Percentiles rank a stretch among this genome's conserved stretches.
Conservation (phyloP, 2,329 filamentous ascomycete species). For the Rutstroemia sp. region DNA sequence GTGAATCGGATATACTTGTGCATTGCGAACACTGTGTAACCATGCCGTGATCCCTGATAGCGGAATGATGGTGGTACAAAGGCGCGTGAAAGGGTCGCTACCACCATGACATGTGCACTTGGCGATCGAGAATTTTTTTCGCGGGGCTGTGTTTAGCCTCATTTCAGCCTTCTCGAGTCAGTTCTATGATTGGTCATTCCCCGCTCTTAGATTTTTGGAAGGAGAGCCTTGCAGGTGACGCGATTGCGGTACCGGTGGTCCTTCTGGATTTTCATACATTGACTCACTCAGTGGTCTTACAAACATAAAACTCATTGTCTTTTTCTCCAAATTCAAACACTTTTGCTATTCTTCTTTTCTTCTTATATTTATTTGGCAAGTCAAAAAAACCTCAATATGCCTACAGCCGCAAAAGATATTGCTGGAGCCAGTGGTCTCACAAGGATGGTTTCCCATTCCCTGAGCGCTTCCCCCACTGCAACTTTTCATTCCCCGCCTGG, state of each 20-base stretch:
- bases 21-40: no score
- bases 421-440: slow-evolving; percentile 29
- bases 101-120: no score
- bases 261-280: neutral
- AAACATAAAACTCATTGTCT: slow-evolving; percentile 1
- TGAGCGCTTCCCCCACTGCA: slow-evolving; percentile 64
- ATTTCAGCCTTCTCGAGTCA: neutral
- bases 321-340: neutral
- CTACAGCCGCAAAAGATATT: slow-evolving; percentile 41
- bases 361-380: neutral
- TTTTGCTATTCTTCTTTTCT: neutral
- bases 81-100: no score
- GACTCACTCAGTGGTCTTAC: neutral
- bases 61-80: no score
- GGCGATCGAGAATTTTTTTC: neutral
- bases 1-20: no score
- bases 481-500: slow-evolving; percentile 63
- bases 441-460: slow-evolving; percentile 46
- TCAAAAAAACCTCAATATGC: neutral
- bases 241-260: neutral
- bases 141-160: neutral
- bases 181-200: neutral
- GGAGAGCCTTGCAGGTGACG: slow-evolving; percentile 1
- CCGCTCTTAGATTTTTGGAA: neutral
- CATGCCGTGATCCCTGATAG: no score